Percentiles rank a stretch among this genome's conserved stretches.
Evolutionary conservation across 768 basidiomycete species (phyloP).

Genomic region (Termitomyces sp.): DNA sequence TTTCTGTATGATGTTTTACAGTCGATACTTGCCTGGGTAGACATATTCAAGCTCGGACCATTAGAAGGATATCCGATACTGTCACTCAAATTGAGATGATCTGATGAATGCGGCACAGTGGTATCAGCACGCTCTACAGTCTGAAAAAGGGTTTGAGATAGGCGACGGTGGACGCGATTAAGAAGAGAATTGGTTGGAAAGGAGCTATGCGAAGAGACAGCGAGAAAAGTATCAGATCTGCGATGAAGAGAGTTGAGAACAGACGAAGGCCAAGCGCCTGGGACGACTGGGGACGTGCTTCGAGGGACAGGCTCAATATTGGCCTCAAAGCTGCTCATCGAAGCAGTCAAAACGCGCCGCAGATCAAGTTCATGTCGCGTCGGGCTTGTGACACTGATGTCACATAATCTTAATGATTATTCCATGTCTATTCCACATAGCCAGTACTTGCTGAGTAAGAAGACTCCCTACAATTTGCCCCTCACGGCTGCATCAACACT

Average conservation of each 20-base stretch:
- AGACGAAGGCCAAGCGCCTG: conserved; percentile 39
- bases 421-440: conserved; percentile 8
- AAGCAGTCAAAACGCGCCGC: conserved; percentile 2
- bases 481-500: conserved; percentile 79
- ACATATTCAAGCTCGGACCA: conserved; percentile 19
- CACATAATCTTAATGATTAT: neutral
- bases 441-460: neutral
- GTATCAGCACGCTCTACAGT: neutral
- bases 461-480: conserved; percentile 56
- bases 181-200: conserved; percentile 10
- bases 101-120: neutral
- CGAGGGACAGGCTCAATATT: conserved; percentile 10
- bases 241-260: conserved; percentile 12
- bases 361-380: conserved; percentile 3
- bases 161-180: conserved; percentile 21
- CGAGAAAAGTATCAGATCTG: conserved; percentile 17
- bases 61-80: conserved; percentile 5
- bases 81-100: conserved; percentile 1
- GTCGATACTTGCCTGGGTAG: conserved; percentile 8
- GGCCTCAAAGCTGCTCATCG: conserved; percentile 4
- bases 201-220: neutral
- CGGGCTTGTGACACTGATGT: conserved; percentile 1
- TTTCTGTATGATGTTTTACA: neutral
- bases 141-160: conserved; percentile 14
- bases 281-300: conserved; percentile 28